Evolutionary conservation across 306 rosid species (phyloP), one percentile per base, ranked within the genome.

Genomic region (Echinosophora koreensis): DNA sequence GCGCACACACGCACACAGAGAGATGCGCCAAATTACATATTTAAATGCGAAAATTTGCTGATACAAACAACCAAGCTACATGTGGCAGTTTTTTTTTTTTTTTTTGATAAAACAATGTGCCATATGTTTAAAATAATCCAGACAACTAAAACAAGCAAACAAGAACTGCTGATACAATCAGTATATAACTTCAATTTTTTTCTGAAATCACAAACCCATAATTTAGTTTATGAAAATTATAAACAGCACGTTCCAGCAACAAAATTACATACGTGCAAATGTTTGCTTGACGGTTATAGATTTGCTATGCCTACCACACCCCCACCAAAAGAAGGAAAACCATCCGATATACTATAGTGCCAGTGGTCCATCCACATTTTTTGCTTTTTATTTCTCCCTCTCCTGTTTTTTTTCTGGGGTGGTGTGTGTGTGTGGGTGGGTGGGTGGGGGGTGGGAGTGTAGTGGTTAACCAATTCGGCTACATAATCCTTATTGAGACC

Each of bases 221-320:
- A 58, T 68, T 5, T 17, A 12, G 52, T 65, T 62, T 47, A 66
- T 35, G 37, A 60, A 81, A 55, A 42, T 35, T 14, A n/a, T 41
- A 30, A 51, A 52, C 10, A 38, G 64, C 32, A 37, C 74, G 50
- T 22, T 9, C 4, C 14, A 27, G 6, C 58, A 66, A n/a, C 28
- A 65, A 66, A 65, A 38, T 22, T 52, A 52, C 4, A 13, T 3
- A 63, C 28, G 8, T 12, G 17, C n/a, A 39, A 39, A 34, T 74
- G 62, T 74, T 47, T 14, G 39, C 52, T 57, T 71, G 37, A 71
- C 9, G 22, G 22, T 22, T 22, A 22, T 38, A 1, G 76, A 34
- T 35, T 70, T 34, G 30, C 28, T 58, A 58, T 41, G 57, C 66
- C 57, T n/a, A 27, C 9, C 55, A 73, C 15, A 3, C 63, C 44